These are phyloP conservation scores for Boletellus ananas DNA, from an alignment of 768 basidiomycete species.

Conservation along the genomic window DNA sequence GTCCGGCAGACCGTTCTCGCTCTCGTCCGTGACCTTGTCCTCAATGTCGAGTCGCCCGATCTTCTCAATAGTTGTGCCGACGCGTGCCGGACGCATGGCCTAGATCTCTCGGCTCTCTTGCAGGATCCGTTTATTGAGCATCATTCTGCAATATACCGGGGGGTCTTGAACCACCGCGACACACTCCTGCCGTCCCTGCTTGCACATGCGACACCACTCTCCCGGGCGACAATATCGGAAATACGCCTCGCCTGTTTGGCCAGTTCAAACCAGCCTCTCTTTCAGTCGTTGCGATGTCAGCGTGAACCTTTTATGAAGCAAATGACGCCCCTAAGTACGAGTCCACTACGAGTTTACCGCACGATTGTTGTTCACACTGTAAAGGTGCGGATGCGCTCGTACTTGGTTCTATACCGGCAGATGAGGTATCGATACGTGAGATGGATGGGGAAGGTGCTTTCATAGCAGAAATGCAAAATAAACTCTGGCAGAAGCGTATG, in stretches of 20 bases:
- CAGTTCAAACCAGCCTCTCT: constrained; percentile 22
- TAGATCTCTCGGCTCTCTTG: constrained; percentile 52
- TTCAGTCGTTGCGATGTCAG: constrained; percentile 22
- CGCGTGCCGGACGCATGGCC: constrained; percentile 47
- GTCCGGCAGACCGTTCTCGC: constrained; percentile 50
- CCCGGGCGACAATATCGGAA: constrained; percentile 48
- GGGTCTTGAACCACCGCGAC: constrained; percentile 50
- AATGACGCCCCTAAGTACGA: constrained; percentile 11
- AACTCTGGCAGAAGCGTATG: constrained; percentile 71
- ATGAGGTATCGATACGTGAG: constrained; percentile 55
- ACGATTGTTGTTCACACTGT: not conserved
- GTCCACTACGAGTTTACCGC: not conserved
- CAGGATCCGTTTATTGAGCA: constrained; percentile 63
- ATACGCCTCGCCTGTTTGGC: constrained; percentile 61
- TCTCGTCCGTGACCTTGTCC: constrained; percentile 55
- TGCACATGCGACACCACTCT: constrained; percentile 46
- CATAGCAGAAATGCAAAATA: constrained; percentile 39
- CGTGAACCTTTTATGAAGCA: constrained; percentile 8
- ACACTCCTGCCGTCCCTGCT: constrained; percentile 49
- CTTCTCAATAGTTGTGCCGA: constrained; percentile 45
- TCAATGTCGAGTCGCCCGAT: constrained; percentile 16
- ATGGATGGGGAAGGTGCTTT: constrained; percentile 51
- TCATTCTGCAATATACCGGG: constrained; percentile 72
- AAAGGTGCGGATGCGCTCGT: constrained; percentile 48
- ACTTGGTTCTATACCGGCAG: constrained; percentile 43